Percentiles rank a stretch among this genome's conserved stretches.
These are phyloP conservation scores for Hanseniaspora guilliermondii DNA, from an alignment of 805 yeast genomes.

Conservation along the genomic window DNA sequence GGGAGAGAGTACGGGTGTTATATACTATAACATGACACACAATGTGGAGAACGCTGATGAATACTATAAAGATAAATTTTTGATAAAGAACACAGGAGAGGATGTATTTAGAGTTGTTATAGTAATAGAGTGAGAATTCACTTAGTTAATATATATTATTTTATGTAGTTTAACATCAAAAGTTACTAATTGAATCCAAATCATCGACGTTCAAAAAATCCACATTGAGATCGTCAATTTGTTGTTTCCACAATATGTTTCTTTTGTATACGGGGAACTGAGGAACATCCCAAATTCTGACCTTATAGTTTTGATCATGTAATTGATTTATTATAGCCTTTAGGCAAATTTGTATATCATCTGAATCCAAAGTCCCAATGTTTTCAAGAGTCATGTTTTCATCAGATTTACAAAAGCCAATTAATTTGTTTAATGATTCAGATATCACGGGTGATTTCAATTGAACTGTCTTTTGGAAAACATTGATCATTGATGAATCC, in stretches of 20 bases:
- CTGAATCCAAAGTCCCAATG: constrained; percentile 11
- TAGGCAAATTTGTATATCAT: constrained; percentile 18
- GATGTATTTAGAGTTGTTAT: not conserved
- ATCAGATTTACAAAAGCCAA: constrained; percentile 16
- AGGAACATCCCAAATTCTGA: constrained; percentile 64
- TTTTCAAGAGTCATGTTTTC: constrained; percentile 5
- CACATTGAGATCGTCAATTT: constrained; percentile 33
- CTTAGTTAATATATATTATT: not conserved
- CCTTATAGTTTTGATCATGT: constrained; percentile 38
- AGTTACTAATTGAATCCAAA: constrained; percentile 21
- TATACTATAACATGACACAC: not conserved
- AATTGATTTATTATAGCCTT: constrained; percentile 29
- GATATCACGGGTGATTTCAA: constrained; percentile 29
- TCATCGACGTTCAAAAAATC: constrained; percentile 58
- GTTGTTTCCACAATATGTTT: constrained; percentile 38
- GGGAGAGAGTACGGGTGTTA: constrained; percentile 60
- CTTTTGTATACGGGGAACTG: constrained; percentile 46
- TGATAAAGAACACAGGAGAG: constrained; percentile 9
- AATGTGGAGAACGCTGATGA: not conserved
- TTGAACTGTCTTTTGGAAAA: not conserved
- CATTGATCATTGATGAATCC: constrained; percentile 20
- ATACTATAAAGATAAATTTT: constrained; percentile 1
- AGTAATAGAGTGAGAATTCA: not conserved
- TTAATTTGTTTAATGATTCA: constrained; percentile 28
- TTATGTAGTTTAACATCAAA: not conserved